Conservation (phyloP, 495 filamentous ascomycete species). For the Cudoniella acicularis region DNA sequence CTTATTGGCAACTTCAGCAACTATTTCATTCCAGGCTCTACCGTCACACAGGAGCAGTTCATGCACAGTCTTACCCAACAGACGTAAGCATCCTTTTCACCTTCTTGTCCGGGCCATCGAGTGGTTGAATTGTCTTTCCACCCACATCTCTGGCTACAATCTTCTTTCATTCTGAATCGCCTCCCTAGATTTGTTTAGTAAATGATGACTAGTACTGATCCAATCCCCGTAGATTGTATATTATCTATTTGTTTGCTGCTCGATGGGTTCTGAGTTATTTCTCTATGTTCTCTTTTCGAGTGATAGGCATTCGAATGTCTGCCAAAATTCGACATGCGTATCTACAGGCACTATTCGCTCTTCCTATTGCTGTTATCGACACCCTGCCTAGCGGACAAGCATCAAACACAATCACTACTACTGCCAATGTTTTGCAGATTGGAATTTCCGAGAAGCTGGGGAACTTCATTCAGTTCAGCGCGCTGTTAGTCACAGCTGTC, state of each 20-base stretch:
- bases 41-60: slow-evolving; percentile 29
- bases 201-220: background rate
- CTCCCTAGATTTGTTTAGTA: background rate
- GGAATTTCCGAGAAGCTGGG: slow-evolving; percentile 64
- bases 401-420: slow-evolving; percentile 58
- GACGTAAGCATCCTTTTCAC: slow-evolving; percentile 20
- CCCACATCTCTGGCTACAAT: background rate
- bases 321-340: slow-evolving; percentile 45
- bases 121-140: background rate
- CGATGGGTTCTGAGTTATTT: slow-evolving; percentile 56
- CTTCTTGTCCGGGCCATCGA: background rate
- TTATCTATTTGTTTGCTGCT: slow-evolving; percentile 61
- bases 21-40: slow-evolving; percentile 28
- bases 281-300: slow-evolving; percentile 50
- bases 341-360: slow-evolving; percentile 40
- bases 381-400: slow-evolving; percentile 49
- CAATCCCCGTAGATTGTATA: slow-evolving; percentile 40
- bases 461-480: slow-evolving; percentile 47
- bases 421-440: slow-evolving; percentile 60
- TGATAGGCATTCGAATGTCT: slow-evolving; percentile 51
- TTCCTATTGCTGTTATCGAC: slow-evolving; percentile 51
- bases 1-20: slow-evolving; percentile 28
- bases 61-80: slow-evolving; percentile 25
- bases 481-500: slow-evolving; percentile 47
- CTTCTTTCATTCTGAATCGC: background rate